Percentiles rank a stretch among this genome's conserved stretches.
Evolutionary conservation across 2,329 filamentous ascomycete genomes (phyloP).

Genomic region (Colletotrichum endophyticum): DNA sequence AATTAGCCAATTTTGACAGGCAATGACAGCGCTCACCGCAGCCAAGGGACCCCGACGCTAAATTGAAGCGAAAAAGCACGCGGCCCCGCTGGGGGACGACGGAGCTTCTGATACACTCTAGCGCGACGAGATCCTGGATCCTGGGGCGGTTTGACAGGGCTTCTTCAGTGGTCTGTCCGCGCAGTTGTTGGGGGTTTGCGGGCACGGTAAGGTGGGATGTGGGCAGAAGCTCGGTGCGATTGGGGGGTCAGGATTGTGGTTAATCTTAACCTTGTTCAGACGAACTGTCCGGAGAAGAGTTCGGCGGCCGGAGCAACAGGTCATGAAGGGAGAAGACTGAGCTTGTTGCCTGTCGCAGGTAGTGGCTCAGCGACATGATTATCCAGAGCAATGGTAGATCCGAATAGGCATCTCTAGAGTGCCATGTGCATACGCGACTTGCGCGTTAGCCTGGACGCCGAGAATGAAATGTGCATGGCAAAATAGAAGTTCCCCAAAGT

Average conservation of each 20-base stretch:
- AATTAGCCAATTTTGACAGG: not conserved
- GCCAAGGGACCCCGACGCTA: not conserved
- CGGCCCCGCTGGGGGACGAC: not conserved
- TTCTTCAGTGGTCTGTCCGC: not conserved
- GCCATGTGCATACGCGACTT: not conserved
- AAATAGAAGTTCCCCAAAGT: not conserved
- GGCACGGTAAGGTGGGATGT: not conserved
- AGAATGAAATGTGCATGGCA: not conserved
- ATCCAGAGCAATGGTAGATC: not conserved
- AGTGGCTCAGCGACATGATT: not conserved
- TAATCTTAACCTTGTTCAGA: conserved; percentile 1
- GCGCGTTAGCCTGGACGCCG: not conserved
- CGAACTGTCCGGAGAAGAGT: not conserved
- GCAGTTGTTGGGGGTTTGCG: not conserved
- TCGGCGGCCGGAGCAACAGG: not conserved
- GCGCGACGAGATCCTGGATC: not conserved
- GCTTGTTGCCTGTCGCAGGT: not conserved
- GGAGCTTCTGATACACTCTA: not conserved
- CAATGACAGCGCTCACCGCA: not conserved
- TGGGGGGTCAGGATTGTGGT: not conserved
- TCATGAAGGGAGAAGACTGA: not conserved
- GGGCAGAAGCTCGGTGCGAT: not conserved
- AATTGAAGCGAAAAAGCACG: not conserved
- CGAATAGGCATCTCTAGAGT: not conserved
- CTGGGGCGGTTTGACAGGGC: not conserved